Evolutionary conservation across 805 yeast species (phyloP), one percentile per base, ranked within the genome.

Genomic region (Zygosaccharomyces siamensis): DNA sequence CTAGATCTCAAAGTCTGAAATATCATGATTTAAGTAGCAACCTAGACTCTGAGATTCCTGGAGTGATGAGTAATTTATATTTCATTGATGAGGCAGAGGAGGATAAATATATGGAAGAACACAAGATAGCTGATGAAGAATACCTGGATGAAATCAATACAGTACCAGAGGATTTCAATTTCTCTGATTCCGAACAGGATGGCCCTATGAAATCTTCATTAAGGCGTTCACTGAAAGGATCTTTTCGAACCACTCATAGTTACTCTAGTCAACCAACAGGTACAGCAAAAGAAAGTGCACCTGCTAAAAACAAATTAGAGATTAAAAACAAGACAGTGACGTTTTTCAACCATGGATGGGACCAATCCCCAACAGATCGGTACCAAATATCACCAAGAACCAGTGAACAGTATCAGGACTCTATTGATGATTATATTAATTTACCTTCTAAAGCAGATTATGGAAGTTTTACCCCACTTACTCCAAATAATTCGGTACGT

Each of bases 121-220:
- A 48, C 14, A 61, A 52, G 28, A 59, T 55, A 12, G 56, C 63
- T 3, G 71, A 72, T 47, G 76, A 74, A n/a, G 70, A 71, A 18
- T 63, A 74, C 12, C 47, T 78, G 18, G 81, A 77, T 53, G 83
- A 78, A 58, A 76, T 75, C 41, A 78, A 78, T 51, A 67, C 60
- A 2, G 67, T 78, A 4, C 79, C 81, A 1, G 78, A 72, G 49
- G 76, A 74, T 45, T 72, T 54, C 39, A 68, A 67, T 14, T 68
- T 66, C 46, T 52, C 62, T 3, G 67, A 61, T 31, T 56, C 61
- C n/a, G 59, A 61, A 7, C 53, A 48, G 3, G 57, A 54, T 18
- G n/a, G 33, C 4, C 43, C 27, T 30, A 16, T 47, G 2, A 48
- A 46, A 32, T 42, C 56, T 6, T 49, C 56, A 2, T 31, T 52